Base-by-base conservation (phyloP, 2,329 filamentous ascomycete genomes). In the Aureobasidium namibiae region DNA sequence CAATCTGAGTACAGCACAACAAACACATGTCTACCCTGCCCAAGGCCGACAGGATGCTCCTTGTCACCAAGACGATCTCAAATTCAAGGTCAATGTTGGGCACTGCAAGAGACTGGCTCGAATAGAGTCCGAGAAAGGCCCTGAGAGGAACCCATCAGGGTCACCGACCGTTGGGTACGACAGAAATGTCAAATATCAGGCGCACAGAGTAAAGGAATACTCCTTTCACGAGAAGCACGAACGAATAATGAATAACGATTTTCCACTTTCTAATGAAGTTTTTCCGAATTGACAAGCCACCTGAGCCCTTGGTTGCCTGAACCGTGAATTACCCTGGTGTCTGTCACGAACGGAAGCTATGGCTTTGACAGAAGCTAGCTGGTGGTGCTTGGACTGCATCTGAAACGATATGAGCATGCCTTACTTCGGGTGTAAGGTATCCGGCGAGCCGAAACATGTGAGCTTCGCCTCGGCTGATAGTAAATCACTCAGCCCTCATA, bases 281-380 rank as follows among this genome's bases (percentile, higher is more conserved):
- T n/a, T n/a, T n/a, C n/a, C n/a, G n/a, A n/a, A n/a, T n/a, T n/a
- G n/a, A n/a, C n/a, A 10, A 11, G 24, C 14, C 6, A 38, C 50
- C 50, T 54, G 18, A 54, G 16, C 10, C 26, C 8, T 29, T 18
- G 48, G 48, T 4, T 16, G 48, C 48, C 48, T 52, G 34, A 52
- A 26, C 48, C 23, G 18, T 39, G 33, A 52, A n/a, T 23, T 52
- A 52, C 48, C 34, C 48, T 52, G 48, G 5, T 26, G n/a, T 7
- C 48, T 52, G 48, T 52, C 48, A 39, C 29, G 33, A 10, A 52
- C 48, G 48, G 33, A 38, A 52, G 23, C 48, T 52, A 52, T 29
- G n/a, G 34, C 2, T n/a, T 39, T 52, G 48, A 52, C 48, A 52
- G 48, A 16, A 52, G 23, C 34, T 52, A 50, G 33, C 2, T n/a